Evolutionary conservation across 2,329 filamentous ascomycete genomes (phyloP), one percentile per base, ranked within the genome.

Genomic region (Coniochaeta sp.): DNA sequence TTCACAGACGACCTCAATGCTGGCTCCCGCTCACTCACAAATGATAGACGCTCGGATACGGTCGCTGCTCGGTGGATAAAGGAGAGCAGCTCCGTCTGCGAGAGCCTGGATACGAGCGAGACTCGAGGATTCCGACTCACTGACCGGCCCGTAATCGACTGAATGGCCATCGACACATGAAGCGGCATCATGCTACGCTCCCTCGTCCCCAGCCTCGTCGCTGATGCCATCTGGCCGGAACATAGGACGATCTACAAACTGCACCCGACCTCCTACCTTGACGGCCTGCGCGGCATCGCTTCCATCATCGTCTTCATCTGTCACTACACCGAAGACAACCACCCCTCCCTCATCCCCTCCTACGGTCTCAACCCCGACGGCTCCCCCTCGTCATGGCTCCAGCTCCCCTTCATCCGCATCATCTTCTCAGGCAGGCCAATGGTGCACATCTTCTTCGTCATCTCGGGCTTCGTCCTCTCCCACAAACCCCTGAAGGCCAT

Each of bases 401-500:
- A 77, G 58, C 60, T 76, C 13, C 75, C 74, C 1, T 71, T 72
- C 49, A 12, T 74, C 7, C 68, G 73, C 50, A 62, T 75, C 26
- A 51, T 75, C 18, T 73, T 67, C 56, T 70, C 70, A 13, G 73
- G 73, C 16, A 66, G 70, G 16, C 71, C 73, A 8, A 74, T 75
- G 71, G 75, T 78, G 3, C 70, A 75, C 57, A 68, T 78, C 46
- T 77, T 78, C 61, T 77, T 77, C 60, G 69, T 77, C 56, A 73
- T 78, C 31, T 77, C 74, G 1, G 75, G 75, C 32, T 76, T 73
- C 54, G 74, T 70, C 3, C 65, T 78, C 20, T 69, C 72, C 7
- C 67, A 69, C 56, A 72, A 73, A 55, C 70, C 74, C 2, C 60
- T 77, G 24, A 65, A 67, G 50, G 63, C 67, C 28, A 67, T 74